A percentile compares a stretch with the other conserved stretches of the same genome.
phyloP scores from a whole-genome alignment of 1,284 basidiomycete species.

The Ustilago vetiveriae region DNA sequence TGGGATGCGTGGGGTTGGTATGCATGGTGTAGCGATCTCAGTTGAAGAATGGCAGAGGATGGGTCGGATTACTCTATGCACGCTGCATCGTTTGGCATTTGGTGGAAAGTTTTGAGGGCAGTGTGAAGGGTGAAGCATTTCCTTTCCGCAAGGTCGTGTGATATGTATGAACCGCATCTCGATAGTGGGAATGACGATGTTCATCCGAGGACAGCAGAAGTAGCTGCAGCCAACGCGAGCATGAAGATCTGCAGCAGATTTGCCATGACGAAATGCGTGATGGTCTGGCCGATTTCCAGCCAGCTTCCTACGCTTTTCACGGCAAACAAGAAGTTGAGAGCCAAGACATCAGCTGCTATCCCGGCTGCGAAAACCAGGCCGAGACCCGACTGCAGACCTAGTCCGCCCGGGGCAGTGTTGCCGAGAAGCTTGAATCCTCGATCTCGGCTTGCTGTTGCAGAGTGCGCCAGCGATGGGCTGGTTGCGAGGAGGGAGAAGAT shows the following conservation, averaged over 20 bases:
- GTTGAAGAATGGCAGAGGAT: too few relatives aligned
- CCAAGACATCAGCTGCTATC: slow-evolving; percentile 67
- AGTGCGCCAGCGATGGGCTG: slow-evolving; percentile 5
- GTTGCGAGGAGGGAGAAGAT: slow-evolving; percentile 68
- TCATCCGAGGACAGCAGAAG: slow-evolving; percentile 27
- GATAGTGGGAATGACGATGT: too few relatives aligned
- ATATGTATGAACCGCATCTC: too few relatives aligned
- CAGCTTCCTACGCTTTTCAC: slow-evolving; percentile 86
- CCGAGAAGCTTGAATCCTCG: slow-evolving; percentile 46
- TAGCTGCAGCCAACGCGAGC: slow-evolving; percentile 48
- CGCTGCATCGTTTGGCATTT: too few relatives aligned
- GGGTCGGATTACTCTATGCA: too few relatives aligned
- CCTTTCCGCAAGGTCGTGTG: too few relatives aligned
- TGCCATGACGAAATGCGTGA: slow-evolving; percentile 86
- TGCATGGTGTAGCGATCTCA: too few relatives aligned
- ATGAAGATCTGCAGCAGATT: slow-evolving; percentile 81
- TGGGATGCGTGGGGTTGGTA: too few relatives aligned
- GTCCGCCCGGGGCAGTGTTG: slow-evolving; percentile 43
- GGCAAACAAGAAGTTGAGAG: slow-evolving; percentile 82
- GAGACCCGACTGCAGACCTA: slow-evolving; percentile 41
- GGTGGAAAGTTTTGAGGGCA: too few relatives aligned
- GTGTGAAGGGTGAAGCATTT: too few relatives aligned
- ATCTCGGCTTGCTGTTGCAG: slow-evolving; percentile 7
- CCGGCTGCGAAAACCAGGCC: slow-evolving; percentile 56
- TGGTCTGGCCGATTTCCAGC: slow-evolving; percentile 88